These are phyloP conservation scores for Picochlorum sp. DNA, from an alignment of 139 green algal species.

Conservation along the genomic window DNA sequence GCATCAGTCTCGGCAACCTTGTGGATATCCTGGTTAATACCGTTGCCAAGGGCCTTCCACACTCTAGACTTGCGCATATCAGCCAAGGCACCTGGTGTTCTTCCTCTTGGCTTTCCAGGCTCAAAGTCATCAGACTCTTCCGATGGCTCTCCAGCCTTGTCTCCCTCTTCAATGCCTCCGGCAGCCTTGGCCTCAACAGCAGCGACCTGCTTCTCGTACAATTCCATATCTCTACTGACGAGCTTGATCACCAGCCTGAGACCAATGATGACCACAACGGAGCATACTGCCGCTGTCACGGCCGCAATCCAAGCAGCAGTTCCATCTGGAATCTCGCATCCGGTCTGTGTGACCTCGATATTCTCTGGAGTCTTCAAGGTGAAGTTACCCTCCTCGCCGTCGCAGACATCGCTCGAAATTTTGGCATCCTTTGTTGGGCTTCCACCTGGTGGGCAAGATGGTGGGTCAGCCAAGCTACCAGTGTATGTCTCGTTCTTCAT, in stretches of 20 bases:
- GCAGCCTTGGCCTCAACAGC: background rate
- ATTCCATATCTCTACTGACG: constrained; percentile 6
- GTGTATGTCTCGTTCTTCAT: constrained; percentile 15
- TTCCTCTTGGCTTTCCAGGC: background rate
- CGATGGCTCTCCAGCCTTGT: background rate
- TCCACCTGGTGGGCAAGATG: constrained; percentile 2
- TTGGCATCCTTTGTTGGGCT: background rate
- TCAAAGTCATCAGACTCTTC: background rate
- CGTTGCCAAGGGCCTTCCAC: constrained; percentile 8
- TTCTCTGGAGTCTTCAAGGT: constrained; percentile 5
- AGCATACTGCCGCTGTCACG: background rate
- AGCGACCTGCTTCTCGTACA: background rate
- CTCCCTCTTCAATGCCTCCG: background rate
- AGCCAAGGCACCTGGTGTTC: constrained; percentile 10
- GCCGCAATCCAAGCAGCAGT: constrained; percentile 15
- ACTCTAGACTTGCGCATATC: constrained; percentile 25
- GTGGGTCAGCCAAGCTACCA: background rate
- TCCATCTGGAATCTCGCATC: constrained; percentile 7
- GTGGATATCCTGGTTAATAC: constrained; percentile 20
- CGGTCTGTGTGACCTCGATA: background rate
- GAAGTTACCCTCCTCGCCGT: background rate
- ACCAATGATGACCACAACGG: background rate
- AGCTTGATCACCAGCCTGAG: constrained; percentile 12
- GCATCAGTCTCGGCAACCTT: constrained; percentile 8
- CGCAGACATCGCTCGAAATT: background rate